These are phyloP conservation scores for Pseudocohnilembus persalinus DNA, from an alignment of 169 alveolate genomes.

Conservation along the genomic window DNA sequence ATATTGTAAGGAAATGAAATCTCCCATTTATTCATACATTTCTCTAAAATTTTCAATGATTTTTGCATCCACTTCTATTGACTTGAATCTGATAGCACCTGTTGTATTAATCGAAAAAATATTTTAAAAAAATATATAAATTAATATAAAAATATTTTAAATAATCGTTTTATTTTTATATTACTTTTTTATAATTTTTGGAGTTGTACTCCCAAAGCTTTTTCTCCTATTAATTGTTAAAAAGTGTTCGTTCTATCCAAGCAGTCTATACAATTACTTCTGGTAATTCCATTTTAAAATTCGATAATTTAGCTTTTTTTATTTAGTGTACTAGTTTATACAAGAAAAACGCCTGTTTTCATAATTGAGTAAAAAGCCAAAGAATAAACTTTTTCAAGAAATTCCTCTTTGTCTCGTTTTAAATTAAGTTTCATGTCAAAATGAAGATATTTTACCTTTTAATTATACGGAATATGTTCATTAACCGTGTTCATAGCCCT, in stretches of 20 bases:
- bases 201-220: constrained; percentile 61
- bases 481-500: constrained; percentile 55
- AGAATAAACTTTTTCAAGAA: constrained; percentile 53
- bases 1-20: constrained; percentile 70
- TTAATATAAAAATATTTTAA: too few species aligned
- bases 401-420: constrained; percentile 56
- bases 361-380: constrained; percentile 56
- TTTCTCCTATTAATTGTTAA: constrained; percentile 71
- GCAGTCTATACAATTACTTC: constrained; percentile 85
- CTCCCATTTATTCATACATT: constrained; percentile 77
- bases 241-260: constrained; percentile 81
- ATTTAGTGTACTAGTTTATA: constrained; percentile 42
- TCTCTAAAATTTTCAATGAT: constrained; percentile 54
- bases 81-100: constrained; percentile 24
- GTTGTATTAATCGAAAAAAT: neutral
- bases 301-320: constrained; percentile 37
- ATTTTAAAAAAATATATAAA: neutral
- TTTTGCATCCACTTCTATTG: constrained; percentile 40
- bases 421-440: constrained; percentile 75
- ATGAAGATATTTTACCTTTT: constrained; percentile 62
- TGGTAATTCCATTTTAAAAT: constrained; percentile 74
- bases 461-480: constrained; percentile 45
- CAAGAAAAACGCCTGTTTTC: constrained; percentile 60
- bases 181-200: constrained; percentile 14
- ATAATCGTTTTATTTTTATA: neutral